A percentile compares a stretch with the other conserved stretches of the same genome.
Conservation (phyloP, 257 asterid genomes). For the Salvia hispanica region DNA sequence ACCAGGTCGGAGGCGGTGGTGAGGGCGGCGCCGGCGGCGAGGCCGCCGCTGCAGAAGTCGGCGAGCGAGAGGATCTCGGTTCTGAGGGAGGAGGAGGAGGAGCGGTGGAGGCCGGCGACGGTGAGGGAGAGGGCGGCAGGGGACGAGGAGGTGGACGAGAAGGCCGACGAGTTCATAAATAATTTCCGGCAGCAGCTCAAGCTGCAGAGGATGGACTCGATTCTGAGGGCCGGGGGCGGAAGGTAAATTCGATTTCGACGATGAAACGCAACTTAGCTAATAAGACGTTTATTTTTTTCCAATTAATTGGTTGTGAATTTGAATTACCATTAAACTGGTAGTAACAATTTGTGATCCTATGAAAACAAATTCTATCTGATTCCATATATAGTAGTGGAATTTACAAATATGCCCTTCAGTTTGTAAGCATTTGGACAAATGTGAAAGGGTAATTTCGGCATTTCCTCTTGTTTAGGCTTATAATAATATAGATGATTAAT, state of each 20-base stretch:
- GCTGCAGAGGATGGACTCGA: slow-evolving; percentile 63
- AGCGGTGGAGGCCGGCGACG: slow-evolving; percentile 45
- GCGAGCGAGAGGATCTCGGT: slow-evolving; percentile 48
- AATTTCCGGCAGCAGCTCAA: slow-evolving; percentile 66
- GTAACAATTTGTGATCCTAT: no score
- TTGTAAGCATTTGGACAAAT: no score
- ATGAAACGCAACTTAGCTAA: no score
- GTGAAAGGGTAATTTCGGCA: no score
- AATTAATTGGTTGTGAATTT: no score
- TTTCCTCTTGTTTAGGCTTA: no score
- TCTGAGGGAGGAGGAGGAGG: slow-evolving; percentile 30
- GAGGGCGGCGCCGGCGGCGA: slow-evolving; percentile 19
- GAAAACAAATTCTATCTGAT: no score
- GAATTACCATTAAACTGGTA: no score
- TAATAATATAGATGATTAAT: no score
- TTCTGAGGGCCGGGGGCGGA: slow-evolving; percentile 45
- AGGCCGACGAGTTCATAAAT: slow-evolving; percentile 68
- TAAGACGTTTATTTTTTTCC: no score
- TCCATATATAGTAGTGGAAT: no score
- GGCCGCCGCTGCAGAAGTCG: slow-evolving; percentile 44
- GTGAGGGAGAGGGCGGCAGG: slow-evolving; percentile 39
- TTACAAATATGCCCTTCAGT: no score
- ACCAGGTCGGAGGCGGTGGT: slow-evolving; percentile 34
- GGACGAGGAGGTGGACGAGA: slow-evolving; percentile 61
- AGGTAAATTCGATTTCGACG: not conserved